Base-by-base conservation (phyloP, 495 filamentous ascomycete species). In the Podospora sp. region DNA sequence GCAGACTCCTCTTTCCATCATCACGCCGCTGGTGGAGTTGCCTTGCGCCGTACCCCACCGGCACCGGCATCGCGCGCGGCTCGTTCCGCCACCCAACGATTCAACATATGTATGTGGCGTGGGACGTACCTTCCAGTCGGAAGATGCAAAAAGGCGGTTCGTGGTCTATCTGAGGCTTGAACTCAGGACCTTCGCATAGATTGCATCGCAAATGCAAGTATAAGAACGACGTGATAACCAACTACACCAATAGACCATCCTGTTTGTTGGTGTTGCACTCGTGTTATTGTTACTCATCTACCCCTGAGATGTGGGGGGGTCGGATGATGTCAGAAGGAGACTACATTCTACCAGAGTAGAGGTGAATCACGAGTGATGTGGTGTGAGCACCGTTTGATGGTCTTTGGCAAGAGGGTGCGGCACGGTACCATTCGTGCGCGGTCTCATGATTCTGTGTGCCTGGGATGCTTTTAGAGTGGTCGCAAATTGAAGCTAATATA, bases 131-230 rank as follows among this genome's bases (percentile, higher is more conserved):
- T 33, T 33, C 29, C 8, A n/a, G 29, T 33, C 29, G 8, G 29
- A 8, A 46, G 40, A 46, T 46, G 51, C 51, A 21, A 25, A 22
- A 55, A 22, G 51, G n/a, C 4, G 20, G 9, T 55, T 52, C 14
- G 20, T 55, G 24, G 24, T 25, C 20, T 22, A 55, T 14, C 40
- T 46, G n/a, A 55, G 20, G 51, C 51, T 55, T 25, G 51, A 55
- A 25, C 51, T 55, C 51, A 21, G n/a, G n/a, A 55, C 24, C 51
- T 55, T 55, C 51, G 51, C 51, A 22, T 55, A 55, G n/a, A 55
- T 22, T 25, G 51, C 51, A 55, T 55, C 51, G 51, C 24, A 55
- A 46, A 46, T 46, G 40, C 40, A 46, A 14, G 2, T 46, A 14
- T 46, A 46, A 46, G 40, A 46, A 46, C 4, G 40, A 46, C 40